Conservation (phyloP, 2,329 filamentous ascomycete genomes). For the Pseudogymnoascus pannorum region DNA sequence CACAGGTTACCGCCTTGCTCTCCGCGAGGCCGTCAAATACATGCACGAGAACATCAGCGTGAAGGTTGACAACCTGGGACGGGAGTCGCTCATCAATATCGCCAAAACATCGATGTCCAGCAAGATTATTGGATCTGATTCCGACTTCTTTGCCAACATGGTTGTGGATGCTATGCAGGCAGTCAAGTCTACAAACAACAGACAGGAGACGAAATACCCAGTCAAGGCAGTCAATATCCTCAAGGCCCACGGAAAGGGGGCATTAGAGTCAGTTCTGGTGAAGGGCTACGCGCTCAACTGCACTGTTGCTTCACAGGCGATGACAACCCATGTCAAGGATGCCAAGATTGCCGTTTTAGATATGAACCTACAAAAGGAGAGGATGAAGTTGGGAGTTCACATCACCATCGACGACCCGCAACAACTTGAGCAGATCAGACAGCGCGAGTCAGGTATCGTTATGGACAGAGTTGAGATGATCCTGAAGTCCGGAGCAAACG, state of each 20-base stretch:
- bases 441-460: constrained; percentile 86
- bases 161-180: constrained; percentile 93
- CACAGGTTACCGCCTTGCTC: constrained; percentile 89
- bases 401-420: constrained; percentile 97
- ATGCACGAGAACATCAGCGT: constrained; percentile 98
- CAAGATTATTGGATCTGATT: constrained; percentile 95
- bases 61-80: constrained; percentile 85
- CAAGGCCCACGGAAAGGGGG: constrained; percentile 94
- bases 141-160: constrained; percentile 96
- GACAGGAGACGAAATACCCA: constrained; percentile 88
- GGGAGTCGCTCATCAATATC: constrained; percentile 87
- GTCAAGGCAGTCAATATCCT: constrained; percentile 99
- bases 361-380: constrained; percentile 98
- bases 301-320: constrained; percentile 95
- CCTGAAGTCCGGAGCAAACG: constrained; percentile 92
- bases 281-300: constrained; percentile 98
- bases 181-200: constrained; percentile 88
- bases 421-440: constrained; percentile 93
- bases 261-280: constrained; percentile 78
- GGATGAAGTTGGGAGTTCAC: constrained; percentile 98
- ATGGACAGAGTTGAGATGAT: constrained; percentile 96
- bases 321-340: constrained; percentile 86
- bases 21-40: constrained; percentile 95
- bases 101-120: constrained; percentile 99
- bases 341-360: constrained; percentile 96